Evolutionary conservation across 176 grass and related monocot species (phyloP), one percentile per base, ranked within the genome.

Genomic region (Oryza nivara): DNA sequence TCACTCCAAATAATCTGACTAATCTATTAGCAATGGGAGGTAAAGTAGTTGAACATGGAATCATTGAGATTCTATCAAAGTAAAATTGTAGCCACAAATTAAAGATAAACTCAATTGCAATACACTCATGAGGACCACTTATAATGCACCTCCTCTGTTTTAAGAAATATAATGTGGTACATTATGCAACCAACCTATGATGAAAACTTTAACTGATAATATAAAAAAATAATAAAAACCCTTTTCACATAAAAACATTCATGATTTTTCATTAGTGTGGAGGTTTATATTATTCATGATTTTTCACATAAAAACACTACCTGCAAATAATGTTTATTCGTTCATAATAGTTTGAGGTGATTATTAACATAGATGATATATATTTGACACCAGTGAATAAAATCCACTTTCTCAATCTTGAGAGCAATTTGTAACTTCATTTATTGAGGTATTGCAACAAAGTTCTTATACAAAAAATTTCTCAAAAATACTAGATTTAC

Each of bases 1-100:
- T 49, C 16, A 56, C 52, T 85, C 26, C 52, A 86, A 79, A 72
- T 80, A 79, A 72, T 80, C 28, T 63, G 12, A 47, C 35, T 41
- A 30, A 71, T 80, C 32, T 28, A 49, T 38, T 72, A n/a, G 23
- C 4, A 72, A 65, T 65, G 17, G 52, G 3, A 51, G 30, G 13
- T 72, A 73, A 65, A 66, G 44, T 19, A 38, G 25, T 65, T 11
- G 25, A 11, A 14, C 40, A 73, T 36, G 8, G 38, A 72, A 65
- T 79, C 9, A 79, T 36, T 10, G 25, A 61, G 28, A 61, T 41
- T 63, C 46, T 74, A 22, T 32, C 49, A 34, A 32, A 7, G 23
- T 17, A 51, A 74, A 52, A 9, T 49, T 22, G 0, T 58, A 58
- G 17, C 56, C 56, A 61, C 56, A 61, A 61, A 61, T 2, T 61